phyloP scores from a whole-genome alignment of 495 filamentous ascomycete species.

The Gamarada debralockiae region DNA sequence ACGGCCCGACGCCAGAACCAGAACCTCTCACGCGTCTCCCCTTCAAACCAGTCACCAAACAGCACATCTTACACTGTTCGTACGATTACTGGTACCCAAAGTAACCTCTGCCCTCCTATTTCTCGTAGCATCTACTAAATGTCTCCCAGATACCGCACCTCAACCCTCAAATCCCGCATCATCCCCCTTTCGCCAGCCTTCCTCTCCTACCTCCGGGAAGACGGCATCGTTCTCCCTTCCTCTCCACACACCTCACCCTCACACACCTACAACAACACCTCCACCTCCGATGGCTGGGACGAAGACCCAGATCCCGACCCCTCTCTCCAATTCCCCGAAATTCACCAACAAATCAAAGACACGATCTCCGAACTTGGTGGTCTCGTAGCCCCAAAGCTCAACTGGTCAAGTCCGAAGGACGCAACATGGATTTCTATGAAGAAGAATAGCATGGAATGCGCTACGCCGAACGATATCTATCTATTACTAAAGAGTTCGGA shows the following conservation, averaged over 20 bases:
- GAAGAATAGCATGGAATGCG: slow-evolving; percentile 88
- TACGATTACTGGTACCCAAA: slow-evolving; percentile 87
- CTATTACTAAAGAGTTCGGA: slow-evolving; percentile 87
- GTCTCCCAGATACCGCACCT: slow-evolving; percentile 58
- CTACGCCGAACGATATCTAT: slow-evolving; percentile 84
- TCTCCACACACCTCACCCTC: slow-evolving; percentile 18
- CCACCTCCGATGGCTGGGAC: slow-evolving; percentile 39
- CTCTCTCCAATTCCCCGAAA: slow-evolving; percentile 53
- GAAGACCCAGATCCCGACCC: slow-evolving; percentile 28
- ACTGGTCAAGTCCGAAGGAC: slow-evolving; percentile 97
- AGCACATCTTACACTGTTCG: slow-evolving; percentile 90
- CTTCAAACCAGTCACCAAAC: slow-evolving; percentile 77
- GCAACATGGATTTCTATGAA: slow-evolving; percentile 87
- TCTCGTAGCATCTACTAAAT: neutral
- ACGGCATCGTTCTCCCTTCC: slow-evolving; percentile 76
- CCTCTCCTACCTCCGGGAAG: slow-evolving; percentile 81
- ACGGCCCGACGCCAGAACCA: slow-evolving; percentile 3
- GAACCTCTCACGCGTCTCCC: slow-evolving; percentile 43
- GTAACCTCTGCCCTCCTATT: slow-evolving; percentile 33
- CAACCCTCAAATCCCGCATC: slow-evolving; percentile 78
- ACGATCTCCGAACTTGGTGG: slow-evolving; percentile 79
- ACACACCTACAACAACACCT: slow-evolving; percentile 16
- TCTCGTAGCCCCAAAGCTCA: slow-evolving; percentile 83
- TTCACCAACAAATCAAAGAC: slow-evolving; percentile 70
- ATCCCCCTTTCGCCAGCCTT: slow-evolving; percentile 74